These are phyloP conservation scores for Entomortierella parvispora DNA, from an alignment of 192 early-diverging fungal species.

Conservation along the genomic window DNA sequence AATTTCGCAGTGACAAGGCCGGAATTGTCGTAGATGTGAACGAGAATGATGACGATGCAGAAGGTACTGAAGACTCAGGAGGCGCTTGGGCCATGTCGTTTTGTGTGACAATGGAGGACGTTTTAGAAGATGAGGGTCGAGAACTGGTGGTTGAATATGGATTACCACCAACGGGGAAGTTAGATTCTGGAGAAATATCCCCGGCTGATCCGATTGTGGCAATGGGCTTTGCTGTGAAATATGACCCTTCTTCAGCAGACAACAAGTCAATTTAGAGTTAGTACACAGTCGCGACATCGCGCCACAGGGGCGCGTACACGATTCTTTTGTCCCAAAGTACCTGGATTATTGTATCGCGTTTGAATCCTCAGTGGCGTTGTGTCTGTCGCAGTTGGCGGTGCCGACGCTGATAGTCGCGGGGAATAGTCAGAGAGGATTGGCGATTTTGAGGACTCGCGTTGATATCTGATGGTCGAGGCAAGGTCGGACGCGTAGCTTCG, in stretches of 20 bases:
- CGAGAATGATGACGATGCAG: neutral
- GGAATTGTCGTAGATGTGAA: too few species aligned
- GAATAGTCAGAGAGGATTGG: neutral
- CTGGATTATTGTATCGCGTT: neutral
- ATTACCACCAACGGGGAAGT: constrained; percentile 8
- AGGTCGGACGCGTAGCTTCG: constrained; percentile 35
- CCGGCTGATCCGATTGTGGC: neutral
- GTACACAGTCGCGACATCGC: too few species aligned
- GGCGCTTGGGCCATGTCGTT: too few species aligned
- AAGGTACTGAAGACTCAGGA: too few species aligned
- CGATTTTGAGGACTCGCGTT: neutral
- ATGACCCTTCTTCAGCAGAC: neutral
- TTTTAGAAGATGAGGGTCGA: neutral
- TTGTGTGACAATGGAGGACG: too few species aligned
- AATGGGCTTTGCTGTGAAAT: neutral
- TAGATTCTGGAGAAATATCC: neutral
- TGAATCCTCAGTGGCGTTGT: neutral
- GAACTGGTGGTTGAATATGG: constrained; percentile 6
- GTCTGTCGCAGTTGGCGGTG: neutral
- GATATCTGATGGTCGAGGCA: neutral
- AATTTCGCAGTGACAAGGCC: too few species aligned
- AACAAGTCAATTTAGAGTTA: too few species aligned
- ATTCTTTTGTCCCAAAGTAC: too few species aligned
- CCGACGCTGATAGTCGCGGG: neutral
- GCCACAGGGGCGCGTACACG: too few species aligned